phyloP scores from a whole-genome alignment of 2,329 filamentous ascomycete genomes.

The Alternaria tenuissima region DNA sequence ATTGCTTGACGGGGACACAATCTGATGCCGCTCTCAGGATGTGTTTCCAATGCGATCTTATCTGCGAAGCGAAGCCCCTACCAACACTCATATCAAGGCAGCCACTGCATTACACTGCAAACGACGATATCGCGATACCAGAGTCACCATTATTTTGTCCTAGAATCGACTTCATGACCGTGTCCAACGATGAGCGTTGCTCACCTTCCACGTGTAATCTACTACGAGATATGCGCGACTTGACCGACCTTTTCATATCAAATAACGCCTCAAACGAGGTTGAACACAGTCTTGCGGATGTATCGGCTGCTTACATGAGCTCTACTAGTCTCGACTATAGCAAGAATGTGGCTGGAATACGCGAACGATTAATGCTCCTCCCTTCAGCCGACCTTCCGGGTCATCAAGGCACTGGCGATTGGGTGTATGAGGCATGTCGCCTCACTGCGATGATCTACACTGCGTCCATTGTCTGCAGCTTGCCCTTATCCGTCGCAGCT shows the following conservation, averaged over 20 bases:
- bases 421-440: constrained; percentile 47
- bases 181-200: constrained; percentile 32
- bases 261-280: constrained; percentile 10
- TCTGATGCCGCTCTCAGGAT: constrained; percentile 16
- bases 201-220: constrained; percentile 32
- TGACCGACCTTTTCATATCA: constrained; percentile 41
- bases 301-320: constrained; percentile 5
- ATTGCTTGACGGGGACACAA: not conserved
- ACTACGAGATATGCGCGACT: constrained; percentile 42
- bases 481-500: constrained; percentile 42
- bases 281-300: constrained; percentile 6
- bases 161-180: constrained; percentile 27
- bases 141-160: constrained; percentile 49
- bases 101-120: constrained; percentile 3
- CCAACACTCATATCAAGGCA: constrained; percentile 28
- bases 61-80: constrained; percentile 35
- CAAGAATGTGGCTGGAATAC: constrained; percentile 22
- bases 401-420: constrained; percentile 34
- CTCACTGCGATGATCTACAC: constrained; percentile 46
- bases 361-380: constrained; percentile 24
- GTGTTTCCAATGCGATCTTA: constrained; percentile 36
- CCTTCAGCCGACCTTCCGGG: constrained; percentile 36
- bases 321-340: constrained; percentile 22
- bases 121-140: constrained; percentile 28
- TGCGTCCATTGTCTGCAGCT: constrained; percentile 35